phyloP scores from a whole-genome alignment of 257 asterid species.

The Salvia hispanica region DNA sequence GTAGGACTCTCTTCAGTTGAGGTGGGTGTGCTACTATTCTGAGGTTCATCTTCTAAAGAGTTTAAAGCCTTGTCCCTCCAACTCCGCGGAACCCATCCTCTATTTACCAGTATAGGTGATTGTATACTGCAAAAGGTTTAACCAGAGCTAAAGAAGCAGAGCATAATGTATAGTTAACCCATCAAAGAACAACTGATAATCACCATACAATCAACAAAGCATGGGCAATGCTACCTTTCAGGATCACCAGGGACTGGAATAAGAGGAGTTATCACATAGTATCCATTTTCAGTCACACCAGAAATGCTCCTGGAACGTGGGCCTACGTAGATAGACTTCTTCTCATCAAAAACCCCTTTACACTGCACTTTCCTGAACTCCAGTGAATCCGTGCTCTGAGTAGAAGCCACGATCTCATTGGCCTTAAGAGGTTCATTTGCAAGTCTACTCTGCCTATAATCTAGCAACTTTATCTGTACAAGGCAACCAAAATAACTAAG shows the following conservation, averaged over 20 bases:
- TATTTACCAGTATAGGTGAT: slow-evolving; percentile 77
- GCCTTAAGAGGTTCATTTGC: slow-evolving; percentile 66
- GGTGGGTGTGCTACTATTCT: slow-evolving; percentile 38
- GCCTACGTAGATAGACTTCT: slow-evolving; percentile 73
- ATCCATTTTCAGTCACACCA: slow-evolving; percentile 96
- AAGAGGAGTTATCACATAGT: slow-evolving; percentile 81
- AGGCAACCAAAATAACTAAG: slow-evolving; percentile 16
- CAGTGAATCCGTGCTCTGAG: slow-evolving; percentile 48
- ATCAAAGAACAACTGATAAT: slow-evolving; percentile 22
- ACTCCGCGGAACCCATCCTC: slow-evolving; percentile 99
- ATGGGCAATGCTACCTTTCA: slow-evolving; percentile 51
- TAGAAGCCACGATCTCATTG: slow-evolving; percentile 44
- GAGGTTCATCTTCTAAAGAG: slow-evolving; percentile 38
- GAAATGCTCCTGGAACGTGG: slow-evolving; percentile 98
- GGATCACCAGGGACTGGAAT: slow-evolving; percentile 58
- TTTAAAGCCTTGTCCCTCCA: slow-evolving; percentile 79
- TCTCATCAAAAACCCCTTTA: slow-evolving; percentile 81
- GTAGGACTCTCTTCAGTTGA: slow-evolving; percentile 45
- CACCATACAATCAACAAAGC: neutral
- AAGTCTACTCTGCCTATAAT: slow-evolving; percentile 68
- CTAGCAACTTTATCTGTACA: slow-evolving; percentile 71
- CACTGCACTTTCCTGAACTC: slow-evolving; percentile 79
- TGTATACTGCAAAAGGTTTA: slow-evolving; percentile 56
- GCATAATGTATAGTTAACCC: slow-evolving; percentile 8
- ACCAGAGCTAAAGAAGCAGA: slow-evolving; percentile 32